These are phyloP conservation scores for Pseudoscleropodium purum DNA, from an alignment of 225 moss, liverwort and hornwort genomes.

Conservation along the genomic window DNA sequence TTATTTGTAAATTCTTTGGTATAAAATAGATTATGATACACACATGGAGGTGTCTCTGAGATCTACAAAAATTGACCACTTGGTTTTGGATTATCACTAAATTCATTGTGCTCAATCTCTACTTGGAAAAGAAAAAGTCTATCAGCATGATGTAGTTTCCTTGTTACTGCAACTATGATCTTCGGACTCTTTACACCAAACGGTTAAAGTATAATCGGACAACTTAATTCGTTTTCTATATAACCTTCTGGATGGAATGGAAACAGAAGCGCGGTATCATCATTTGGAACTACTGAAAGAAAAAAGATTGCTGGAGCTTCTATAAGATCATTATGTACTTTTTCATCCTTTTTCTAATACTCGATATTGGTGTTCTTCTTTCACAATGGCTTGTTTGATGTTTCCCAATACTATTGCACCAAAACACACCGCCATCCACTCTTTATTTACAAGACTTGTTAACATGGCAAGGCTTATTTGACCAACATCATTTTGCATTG, in stretches of 20 bases:
- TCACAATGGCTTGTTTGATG: neutral
- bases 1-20: constrained; percentile 1
- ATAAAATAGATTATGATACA: constrained; percentile 17
- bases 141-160: neutral
- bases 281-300: constrained; percentile 5
- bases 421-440: constrained; percentile 28
- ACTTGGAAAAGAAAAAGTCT: constrained; percentile 9
- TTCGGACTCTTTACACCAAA: constrained; percentile 10
- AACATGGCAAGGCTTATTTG: constrained; percentile 17
- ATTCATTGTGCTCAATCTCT: neutral
- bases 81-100: constrained; percentile 5
- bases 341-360: neutral
- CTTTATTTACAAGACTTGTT: constrained; percentile 1
- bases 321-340: neutral
- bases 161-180: neutral
- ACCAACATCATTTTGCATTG: constrained; percentile 11
- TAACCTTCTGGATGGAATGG: constrained; percentile 12
- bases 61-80: constrained; percentile 12
- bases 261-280: neutral
- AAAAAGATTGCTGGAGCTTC: constrained; percentile 4
- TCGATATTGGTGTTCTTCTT: neutral
- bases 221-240: neutral
- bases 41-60: neutral
- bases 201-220: constrained; percentile 17
- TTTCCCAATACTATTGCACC: constrained; percentile 5